Evolutionary conservation across 73 alveolate species (phyloP).

Genomic region (Paraurostyla sp.): DNA sequence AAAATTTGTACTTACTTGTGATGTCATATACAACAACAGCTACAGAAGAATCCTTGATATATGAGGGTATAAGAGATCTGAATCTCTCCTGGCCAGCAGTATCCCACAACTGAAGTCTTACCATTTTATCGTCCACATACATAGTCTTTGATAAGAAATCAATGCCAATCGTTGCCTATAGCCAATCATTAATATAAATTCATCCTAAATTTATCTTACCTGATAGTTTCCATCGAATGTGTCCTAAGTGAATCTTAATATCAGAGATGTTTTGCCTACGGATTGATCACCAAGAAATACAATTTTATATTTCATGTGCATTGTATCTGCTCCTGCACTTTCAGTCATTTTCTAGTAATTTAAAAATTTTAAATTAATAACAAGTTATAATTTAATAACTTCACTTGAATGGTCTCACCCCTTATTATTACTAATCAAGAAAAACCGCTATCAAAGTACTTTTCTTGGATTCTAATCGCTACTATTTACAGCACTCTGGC

Average conservation of each 20-base stretch:
- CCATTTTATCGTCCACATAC: slow-evolving; percentile 84
- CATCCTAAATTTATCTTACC: slow-evolving; percentile 1
- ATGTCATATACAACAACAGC: slow-evolving; percentile 89
- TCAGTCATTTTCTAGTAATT: slow-evolving; percentile 50
- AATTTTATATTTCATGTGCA: slow-evolving; percentile 78
- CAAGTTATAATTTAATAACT: background rate
- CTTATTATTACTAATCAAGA: too few relatives aligned
- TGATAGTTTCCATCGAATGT: slow-evolving; percentile 86
- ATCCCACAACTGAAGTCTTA: slow-evolving; percentile 92
- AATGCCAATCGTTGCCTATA: slow-evolving; percentile 67
- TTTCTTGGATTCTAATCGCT: too few relatives aligned
- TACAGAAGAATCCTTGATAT: slow-evolving; percentile 86
- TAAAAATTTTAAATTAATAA: slow-evolving; percentile 5
- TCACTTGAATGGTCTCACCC: too few relatives aligned
- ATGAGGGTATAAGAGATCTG: slow-evolving; percentile 82
- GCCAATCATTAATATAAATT: background rate
- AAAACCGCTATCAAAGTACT: too few relatives aligned
- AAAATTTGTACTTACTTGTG: slow-evolving; percentile 76
- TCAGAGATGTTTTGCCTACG: slow-evolving; percentile 89
- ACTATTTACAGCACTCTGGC: too few relatives aligned
- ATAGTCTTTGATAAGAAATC: slow-evolving; percentile 71
- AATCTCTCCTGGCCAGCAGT: slow-evolving; percentile 92
- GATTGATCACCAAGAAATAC: slow-evolving; percentile 89
- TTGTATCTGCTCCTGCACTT: slow-evolving; percentile 38
- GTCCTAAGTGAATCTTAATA: slow-evolving; percentile 84